Percentiles rank a stretch among this genome's conserved stretches.
Evolutionary conservation across 371 early-diverging fungal genomes (phyloP).

Genomic region (Rhizomucor pusillus): DNA sequence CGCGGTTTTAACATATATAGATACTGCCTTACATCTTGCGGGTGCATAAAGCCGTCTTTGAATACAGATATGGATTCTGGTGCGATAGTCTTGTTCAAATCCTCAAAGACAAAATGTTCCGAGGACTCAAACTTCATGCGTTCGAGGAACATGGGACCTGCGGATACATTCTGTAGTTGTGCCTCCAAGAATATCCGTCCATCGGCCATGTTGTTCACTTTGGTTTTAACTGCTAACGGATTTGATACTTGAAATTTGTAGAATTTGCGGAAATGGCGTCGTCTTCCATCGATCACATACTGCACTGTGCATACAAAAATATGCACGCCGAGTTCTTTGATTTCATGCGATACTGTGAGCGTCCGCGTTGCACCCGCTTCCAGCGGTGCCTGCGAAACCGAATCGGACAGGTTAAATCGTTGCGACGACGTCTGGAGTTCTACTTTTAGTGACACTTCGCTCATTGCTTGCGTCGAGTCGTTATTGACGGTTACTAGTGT

Average conservation of each 20-base stretch:
- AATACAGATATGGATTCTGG: slow-evolving; percentile 43
- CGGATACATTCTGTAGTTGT: slow-evolving; percentile 88
- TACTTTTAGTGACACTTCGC: slow-evolving; percentile 73
- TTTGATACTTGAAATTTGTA: slow-evolving; percentile 96
- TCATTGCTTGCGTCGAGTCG: slow-evolving; percentile 62
- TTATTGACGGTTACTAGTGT: slow-evolving; percentile 84
- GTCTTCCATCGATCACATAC: slow-evolving; percentile 67
- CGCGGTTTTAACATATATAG: slow-evolving; percentile 81
- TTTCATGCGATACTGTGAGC: slow-evolving; percentile 84
- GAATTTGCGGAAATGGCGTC: slow-evolving; percentile 81
- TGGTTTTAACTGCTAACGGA: slow-evolving; percentile 95
- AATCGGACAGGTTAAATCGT: slow-evolving; percentile 74
- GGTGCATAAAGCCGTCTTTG: slow-evolving; percentile 59
- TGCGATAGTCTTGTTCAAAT: slow-evolving; percentile 54
- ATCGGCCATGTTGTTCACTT: slow-evolving; percentile 76
- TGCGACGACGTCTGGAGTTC: slow-evolving; percentile 87
- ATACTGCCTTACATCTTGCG: slow-evolving; percentile 88
- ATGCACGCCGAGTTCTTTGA: slow-evolving; percentile 93
- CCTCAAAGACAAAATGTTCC: slow-evolving; percentile 65
- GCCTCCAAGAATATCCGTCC: slow-evolving; percentile 87
- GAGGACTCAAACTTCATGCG: slow-evolving; percentile 83
- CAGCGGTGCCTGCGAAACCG: slow-evolving; percentile 36
- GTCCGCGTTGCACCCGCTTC: slow-evolving; percentile 64
- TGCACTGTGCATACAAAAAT: slow-evolving; percentile 86
- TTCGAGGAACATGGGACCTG: slow-evolving; percentile 81